Conservation (phyloP, 495 filamentous ascomycete genomes). For the Penicillium paradoxum region DNA sequence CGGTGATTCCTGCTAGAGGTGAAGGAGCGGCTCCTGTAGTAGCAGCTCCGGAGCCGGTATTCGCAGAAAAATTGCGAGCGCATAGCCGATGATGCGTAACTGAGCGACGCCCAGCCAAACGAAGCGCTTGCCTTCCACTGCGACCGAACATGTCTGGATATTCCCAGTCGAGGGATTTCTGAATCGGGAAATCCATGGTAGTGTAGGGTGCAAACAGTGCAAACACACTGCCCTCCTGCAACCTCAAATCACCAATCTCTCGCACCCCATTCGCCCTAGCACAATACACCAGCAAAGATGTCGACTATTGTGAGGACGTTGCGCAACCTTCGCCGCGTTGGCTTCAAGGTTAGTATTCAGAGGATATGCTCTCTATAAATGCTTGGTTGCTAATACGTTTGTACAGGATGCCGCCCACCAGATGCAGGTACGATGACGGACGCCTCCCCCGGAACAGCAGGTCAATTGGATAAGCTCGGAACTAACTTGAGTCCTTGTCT, state of each 20-base stretch:
- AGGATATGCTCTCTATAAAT: neutral
- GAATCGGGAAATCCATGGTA: slow-evolving; percentile 18
- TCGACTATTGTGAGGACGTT: slow-evolving; percentile 85
- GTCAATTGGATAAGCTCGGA: slow-evolving; percentile 2
- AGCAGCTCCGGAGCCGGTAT: slow-evolving; percentile 19
- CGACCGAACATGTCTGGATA: slow-evolving; percentile 36
- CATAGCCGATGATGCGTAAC: slow-evolving; percentile 27
- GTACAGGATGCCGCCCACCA: slow-evolving; percentile 81
- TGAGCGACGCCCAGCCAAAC: slow-evolving; percentile 31
- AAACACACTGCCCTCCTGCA: slow-evolving; percentile 27
- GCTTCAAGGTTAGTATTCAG: slow-evolving; percentile 62
- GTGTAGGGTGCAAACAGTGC: slow-evolving; percentile 33
- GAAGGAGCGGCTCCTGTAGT: slow-evolving; percentile 31
- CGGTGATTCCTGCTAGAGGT: slow-evolving; percentile 54
- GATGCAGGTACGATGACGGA: slow-evolving; percentile 65
- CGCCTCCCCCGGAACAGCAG: slow-evolving; percentile 8
- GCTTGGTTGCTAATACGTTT: slow-evolving; percentile 27
- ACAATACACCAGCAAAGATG: slow-evolving; percentile 55
- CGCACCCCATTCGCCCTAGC: slow-evolving; percentile 12
- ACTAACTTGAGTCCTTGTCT: slow-evolving; percentile 20
- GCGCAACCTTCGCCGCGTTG: slow-evolving; percentile 79
- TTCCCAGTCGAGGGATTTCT: slow-evolving; percentile 14
- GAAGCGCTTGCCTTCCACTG: slow-evolving; percentile 36
- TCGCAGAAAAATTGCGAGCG: slow-evolving; percentile 40
- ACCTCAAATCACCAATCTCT: slow-evolving; percentile 21